phyloP scores from a whole-genome alignment of 495 filamentous ascomycete species.

The Platismatia glauca region DNA sequence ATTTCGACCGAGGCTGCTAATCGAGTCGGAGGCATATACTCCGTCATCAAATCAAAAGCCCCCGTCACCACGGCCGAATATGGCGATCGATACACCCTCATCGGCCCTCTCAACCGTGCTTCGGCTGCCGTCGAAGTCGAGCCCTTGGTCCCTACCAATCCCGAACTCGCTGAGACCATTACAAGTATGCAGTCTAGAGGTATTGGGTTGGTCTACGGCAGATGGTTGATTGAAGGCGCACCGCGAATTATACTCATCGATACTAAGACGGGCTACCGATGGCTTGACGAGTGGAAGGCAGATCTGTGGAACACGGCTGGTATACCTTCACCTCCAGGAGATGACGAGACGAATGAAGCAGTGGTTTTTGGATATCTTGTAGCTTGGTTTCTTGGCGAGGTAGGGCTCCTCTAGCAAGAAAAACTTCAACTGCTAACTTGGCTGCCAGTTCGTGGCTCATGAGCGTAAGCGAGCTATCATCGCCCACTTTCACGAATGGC shows the following conservation, averaged over 20 bases:
- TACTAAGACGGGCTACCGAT: conserved; percentile 82
- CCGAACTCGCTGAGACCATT: conserved; percentile 72
- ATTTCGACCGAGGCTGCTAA: conserved; percentile 95
- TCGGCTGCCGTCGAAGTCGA: conserved; percentile 96
- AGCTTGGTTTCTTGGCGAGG: conserved; percentile 97
- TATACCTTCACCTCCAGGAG: conserved; percentile 82
- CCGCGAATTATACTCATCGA: conserved; percentile 91
- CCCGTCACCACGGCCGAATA: conserved; percentile 97
- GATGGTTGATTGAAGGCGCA: conserved; percentile 96
- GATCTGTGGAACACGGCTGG: conserved; percentile 91
- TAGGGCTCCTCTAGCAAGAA: conserved; percentile 32
- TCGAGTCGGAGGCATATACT: conserved; percentile 97
- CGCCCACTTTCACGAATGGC: conserved; percentile 98
- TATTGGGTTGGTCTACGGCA: conserved; percentile 82
- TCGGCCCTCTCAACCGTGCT: conserved; percentile 84
- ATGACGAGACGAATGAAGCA: conserved; percentile 94
- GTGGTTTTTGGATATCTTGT: conserved; percentile 96
- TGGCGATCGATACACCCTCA: conserved; percentile 92
- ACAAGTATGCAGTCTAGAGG: conserved; percentile 83
- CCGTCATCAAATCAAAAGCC: conserved; percentile 96
- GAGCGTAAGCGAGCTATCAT: conserved; percentile 85
- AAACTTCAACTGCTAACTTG: conserved; percentile 6
- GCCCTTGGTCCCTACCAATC: conserved; percentile 74
- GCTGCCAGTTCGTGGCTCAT: conserved; percentile 75
- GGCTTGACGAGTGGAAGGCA: conserved; percentile 92